Evolutionary conservation across 192 early-diverging fungal species (phyloP).

Genomic region (Neocallimastix lanati): DNA sequence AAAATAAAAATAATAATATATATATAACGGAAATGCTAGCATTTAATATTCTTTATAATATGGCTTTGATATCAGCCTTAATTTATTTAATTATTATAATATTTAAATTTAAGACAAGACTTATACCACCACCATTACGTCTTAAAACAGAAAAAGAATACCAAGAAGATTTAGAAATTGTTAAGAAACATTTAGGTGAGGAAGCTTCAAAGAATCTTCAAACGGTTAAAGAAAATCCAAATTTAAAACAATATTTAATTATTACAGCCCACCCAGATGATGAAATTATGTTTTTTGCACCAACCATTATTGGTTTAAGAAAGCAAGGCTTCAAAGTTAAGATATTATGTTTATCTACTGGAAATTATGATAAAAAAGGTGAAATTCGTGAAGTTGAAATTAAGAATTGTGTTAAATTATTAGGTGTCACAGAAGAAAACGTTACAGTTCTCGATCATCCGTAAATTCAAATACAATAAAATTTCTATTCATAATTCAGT

Average conservation of each 20-base stretch:
- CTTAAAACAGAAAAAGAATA: neutral
- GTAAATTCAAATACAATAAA: too few relatives aligned
- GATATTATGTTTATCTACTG: conserved; percentile 70
- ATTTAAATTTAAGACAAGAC: neutral
- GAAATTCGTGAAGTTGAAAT: conserved; percentile 8
- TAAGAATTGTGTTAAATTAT: neutral
- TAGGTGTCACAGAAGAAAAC: conserved; percentile 22
- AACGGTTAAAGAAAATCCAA: neutral
- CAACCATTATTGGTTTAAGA: conserved; percentile 41
- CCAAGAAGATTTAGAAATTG: neutral
- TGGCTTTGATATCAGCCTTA: neutral
- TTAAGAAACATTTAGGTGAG: neutral
- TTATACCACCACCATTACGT: neutral
- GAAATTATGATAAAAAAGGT: conserved; percentile 26
- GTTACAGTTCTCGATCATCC: conserved; percentile 31
- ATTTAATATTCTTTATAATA: neutral
- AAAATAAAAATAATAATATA: neutral
- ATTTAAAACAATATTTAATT: conserved; percentile 15
- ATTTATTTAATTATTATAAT: neutral
- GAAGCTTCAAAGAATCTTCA: neutral
- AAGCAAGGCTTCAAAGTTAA: conserved; percentile 33
- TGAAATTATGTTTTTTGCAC: conserved; percentile 96
- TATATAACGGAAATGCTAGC: neutral
- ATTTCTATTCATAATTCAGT: conserved; percentile 3
- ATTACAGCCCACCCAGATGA: conserved; percentile 90